A percentile compares a stretch with the other conserved stretches of the same genome.
phyloP scores from a whole-genome alignment of 208 protist genomes.

The Trichomonas gallinae region DNA sequence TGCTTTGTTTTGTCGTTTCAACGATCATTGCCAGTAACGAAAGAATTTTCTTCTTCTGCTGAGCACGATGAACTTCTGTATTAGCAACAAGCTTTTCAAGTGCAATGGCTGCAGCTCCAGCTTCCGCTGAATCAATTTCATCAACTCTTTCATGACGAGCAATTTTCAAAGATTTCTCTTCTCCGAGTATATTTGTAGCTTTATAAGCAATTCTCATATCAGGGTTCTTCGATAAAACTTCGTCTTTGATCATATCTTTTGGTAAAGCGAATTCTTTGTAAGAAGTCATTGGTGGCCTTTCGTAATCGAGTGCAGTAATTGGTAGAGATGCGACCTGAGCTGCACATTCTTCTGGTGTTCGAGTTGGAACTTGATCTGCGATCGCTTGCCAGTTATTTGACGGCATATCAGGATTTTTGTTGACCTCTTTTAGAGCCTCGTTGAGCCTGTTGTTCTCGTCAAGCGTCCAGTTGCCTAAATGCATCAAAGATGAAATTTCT shows the following conservation, averaged over 20 bases:
- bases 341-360: slow-evolving; percentile 3
- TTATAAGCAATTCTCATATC: background rate
- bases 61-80: too few relatives aligned
- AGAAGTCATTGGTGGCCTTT: too few relatives aligned
- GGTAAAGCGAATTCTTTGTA: background rate
- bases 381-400: background rate
- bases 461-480: background rate
- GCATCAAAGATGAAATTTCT: background rate
- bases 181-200: background rate
- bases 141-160: background rate
- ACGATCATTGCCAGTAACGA: background rate
- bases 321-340: background rate
- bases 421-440: background rate
- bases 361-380: background rate
- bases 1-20: background rate
- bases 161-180: background rate
- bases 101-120: background rate
- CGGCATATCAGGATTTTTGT: background rate
- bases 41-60: background rate
- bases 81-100: background rate
- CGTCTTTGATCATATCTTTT: background rate
- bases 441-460: background rate
- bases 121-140: background rate
- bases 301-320: background rate
- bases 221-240: background rate